These are phyloP conservation scores for Apiotrichum laibachii DNA, from an alignment of 1,284 basidiomycete species.

Conservation along the genomic window DNA sequence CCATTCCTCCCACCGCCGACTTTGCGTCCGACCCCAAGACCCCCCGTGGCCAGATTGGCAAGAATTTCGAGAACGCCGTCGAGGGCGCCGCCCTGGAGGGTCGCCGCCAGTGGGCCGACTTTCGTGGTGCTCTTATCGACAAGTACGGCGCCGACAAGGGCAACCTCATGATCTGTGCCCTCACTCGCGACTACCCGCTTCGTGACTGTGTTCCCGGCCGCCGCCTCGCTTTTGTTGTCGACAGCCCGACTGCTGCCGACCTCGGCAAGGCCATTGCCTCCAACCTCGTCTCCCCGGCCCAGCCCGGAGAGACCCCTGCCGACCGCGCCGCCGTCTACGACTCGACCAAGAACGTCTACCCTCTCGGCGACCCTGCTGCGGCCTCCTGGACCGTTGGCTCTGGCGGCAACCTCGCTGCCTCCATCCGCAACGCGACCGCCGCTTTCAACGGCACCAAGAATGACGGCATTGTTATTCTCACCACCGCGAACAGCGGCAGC, in stretches of 20 bases:
- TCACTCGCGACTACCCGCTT: slow-evolving; percentile 9
- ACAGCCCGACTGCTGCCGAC: neutral
- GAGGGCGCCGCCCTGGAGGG: slow-evolving; percentile 8
- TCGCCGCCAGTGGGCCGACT: slow-evolving; percentile 14
- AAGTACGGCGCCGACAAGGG: slow-evolving; percentile 3
- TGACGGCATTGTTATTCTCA: slow-evolving; percentile 3
- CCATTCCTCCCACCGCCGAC: neutral
- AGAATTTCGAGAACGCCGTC: slow-evolving; percentile 11
- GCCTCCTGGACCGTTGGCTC: neutral
- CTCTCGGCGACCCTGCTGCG: neutral
- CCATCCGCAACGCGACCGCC: neutral
- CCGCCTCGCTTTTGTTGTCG: slow-evolving; percentile 1
- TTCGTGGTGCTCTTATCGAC: neutral
- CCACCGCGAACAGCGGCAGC: neutral
- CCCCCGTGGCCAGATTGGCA: neutral
- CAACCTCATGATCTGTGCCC: slow-evolving; percentile 5
- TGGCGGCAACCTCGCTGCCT: neutral
- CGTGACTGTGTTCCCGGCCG: slow-evolving; percentile 5
- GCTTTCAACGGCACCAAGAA: slow-evolving; percentile 3
- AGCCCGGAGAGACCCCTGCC: neutral
- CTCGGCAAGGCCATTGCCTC: neutral
- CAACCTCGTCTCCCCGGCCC: neutral
- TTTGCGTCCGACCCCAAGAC: slow-evolving; percentile 1
- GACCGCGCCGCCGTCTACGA: slow-evolving; percentile 1
- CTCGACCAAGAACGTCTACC: neutral